Evolutionary conservation across 768 basidiomycete genomes (phyloP).

Genomic region (Phylloporus rhodoxanthus): DNA sequence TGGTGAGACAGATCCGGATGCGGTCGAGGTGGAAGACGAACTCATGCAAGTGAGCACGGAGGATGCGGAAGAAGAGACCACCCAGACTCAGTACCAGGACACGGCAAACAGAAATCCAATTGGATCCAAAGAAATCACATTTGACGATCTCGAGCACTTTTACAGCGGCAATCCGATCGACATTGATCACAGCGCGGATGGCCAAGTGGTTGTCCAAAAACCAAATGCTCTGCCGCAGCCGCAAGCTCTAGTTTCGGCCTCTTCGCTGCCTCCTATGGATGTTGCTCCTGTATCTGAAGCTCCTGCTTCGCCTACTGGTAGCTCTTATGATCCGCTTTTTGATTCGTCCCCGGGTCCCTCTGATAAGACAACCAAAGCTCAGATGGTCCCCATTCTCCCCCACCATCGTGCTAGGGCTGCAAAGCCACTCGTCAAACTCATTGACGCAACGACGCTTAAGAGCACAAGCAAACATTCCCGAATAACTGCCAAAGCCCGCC

Average conservation of each 20-base stretch:
- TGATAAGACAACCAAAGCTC: conserved; percentile 6
- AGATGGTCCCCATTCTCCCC: conserved; percentile 15
- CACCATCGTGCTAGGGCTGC: conserved; percentile 43
- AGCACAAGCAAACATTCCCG: conserved; percentile 30
- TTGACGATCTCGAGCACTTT: conserved; percentile 30
- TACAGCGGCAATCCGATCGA: conserved; percentile 28
- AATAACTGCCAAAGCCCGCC: conserved; percentile 46
- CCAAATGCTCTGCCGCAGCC: not conserved
- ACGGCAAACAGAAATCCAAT: conserved; percentile 2
- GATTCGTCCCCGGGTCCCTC: conserved; percentile 18
- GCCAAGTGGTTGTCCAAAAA: conserved; percentile 3
- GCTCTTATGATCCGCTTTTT: conserved; percentile 26
- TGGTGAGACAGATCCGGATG: conserved; percentile 32
- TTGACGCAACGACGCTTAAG: conserved; percentile 33
- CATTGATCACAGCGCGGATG: conserved; percentile 24
- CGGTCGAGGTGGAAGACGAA: conserved; percentile 34
- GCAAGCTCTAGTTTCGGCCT: not conserved
- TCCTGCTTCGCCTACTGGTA: conserved; percentile 10
- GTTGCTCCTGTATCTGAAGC: not conserved
- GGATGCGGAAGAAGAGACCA: conserved; percentile 13
- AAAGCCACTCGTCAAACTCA: conserved; percentile 51
- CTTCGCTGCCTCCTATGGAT: not conserved
- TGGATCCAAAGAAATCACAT: conserved; percentile 10
- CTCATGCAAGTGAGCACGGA: conserved; percentile 24
- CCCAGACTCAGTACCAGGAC: not conserved